A percentile compares a stretch with the other conserved stretches of the same genome.
Conservation (phyloP, 2,329 filamentous ascomycete species). For the Alternaria ethzedia region DNA sequence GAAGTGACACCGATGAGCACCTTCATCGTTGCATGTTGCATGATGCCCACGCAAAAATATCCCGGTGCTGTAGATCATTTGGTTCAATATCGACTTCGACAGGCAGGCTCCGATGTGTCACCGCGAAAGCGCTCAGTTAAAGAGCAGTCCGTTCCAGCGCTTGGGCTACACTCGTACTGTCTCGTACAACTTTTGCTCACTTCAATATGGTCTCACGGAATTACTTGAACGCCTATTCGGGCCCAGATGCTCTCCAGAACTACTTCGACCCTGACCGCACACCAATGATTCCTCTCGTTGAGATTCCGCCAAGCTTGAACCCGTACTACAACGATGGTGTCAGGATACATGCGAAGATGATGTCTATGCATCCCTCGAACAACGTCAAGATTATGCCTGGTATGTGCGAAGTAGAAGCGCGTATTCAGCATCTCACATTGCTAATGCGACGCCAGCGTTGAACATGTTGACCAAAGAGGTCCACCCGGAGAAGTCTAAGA, state of each 20-base stretch:
- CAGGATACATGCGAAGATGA: conserved; percentile 70
- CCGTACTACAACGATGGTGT: conserved; percentile 64
- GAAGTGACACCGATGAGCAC: conserved; percentile 10
- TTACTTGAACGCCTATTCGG: conserved; percentile 62
- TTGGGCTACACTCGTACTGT: neutral
- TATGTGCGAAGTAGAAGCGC: conserved; percentile 21
- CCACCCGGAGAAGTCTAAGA: conserved; percentile 18
- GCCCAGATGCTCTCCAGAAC: conserved; percentile 62
- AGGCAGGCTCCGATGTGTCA: neutral
- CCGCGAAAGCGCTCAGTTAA: neutral
- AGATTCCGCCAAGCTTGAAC: conserved; percentile 64
- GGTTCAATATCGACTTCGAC: neutral
- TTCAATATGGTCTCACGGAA: conserved; percentile 16
- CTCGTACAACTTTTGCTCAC: neutral
- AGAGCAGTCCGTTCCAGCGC: neutral
- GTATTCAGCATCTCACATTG: neutral
- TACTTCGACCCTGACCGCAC: conserved; percentile 66
- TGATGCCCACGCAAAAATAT: neutral
- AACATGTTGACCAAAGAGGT: conserved; percentile 27
- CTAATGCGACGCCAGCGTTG: conserved; percentile 11
- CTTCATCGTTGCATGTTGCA: neutral
- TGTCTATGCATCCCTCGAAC: conserved; percentile 68
- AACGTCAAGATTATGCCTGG: conserved; percentile 70
- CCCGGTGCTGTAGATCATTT: neutral
- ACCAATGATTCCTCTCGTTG: conserved; percentile 67